Base-by-base conservation (phyloP, 768 basidiomycete species). In the Baorangia bicolor region DNA sequence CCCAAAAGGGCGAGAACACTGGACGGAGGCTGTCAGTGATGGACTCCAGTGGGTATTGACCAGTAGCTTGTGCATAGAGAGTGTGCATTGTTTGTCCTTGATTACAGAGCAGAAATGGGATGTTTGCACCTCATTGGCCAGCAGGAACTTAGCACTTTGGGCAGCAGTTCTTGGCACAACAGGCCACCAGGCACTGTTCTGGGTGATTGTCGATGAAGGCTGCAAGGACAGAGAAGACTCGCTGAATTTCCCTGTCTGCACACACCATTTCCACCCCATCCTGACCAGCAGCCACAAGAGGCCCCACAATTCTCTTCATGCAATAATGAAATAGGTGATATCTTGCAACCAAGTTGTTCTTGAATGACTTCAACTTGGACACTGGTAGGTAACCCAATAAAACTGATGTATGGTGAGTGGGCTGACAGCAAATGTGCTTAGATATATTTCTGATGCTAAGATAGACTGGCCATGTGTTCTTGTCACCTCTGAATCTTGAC, bases 1-100 rank as follows among this genome's bases (percentile, higher is more conserved):
- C 31, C 53, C 38, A 53, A 11, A 53, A 53, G 14, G 45, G 53
- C 0, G 18, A 53, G n/a, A 53, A 53, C 1, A 53, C 3, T 2
- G 53, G 31, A 1, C 38, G 5, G 0, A 47, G 38, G n/a, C 53
- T 39, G 1, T 53, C 13, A 23, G 41, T 12, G 14, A 25, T 10
- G 21, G 25, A 42, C 23, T 42, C 8, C 6, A 7, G 14, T 1
- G 41, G 41, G 23, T 35, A 52, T 8, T 28, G 40, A 8, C 40
- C 23, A 2, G 21, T 41, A 3, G 40, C 40, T 23, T 41, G 21
- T 0, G 4, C 4, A 0, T 41, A 21, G 5, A 41, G 21, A 0
- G 14, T 5, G 1, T 5, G 1, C 20, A 5, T 20, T 20, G 37
- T 38, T 38, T 38, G 40, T 41, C 13, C 2, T 23, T 41, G 40